Conservation (phyloP, 495 filamentous ascomycete genomes). For the Podospora pseudopauciseta region DNA sequence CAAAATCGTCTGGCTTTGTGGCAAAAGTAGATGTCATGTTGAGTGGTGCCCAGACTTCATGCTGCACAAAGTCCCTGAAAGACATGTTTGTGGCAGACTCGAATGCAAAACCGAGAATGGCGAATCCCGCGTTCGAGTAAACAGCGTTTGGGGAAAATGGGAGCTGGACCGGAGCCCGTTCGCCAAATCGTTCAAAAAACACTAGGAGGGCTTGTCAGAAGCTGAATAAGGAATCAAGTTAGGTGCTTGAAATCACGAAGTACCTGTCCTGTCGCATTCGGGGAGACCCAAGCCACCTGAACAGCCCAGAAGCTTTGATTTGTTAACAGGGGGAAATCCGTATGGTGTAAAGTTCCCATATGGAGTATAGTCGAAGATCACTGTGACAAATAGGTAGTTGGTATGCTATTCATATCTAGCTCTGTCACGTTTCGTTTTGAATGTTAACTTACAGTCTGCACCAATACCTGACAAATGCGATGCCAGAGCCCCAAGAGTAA, state of each 20-base stretch:
- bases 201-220: not conserved
- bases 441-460: conserved; percentile 30
- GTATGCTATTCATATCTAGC: too few species aligned
- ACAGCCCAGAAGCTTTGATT: conserved; percentile 30
- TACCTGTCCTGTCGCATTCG: conserved; percentile 26
- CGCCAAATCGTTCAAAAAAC: conserved; percentile 37
- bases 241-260: not conserved
- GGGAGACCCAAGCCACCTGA: conserved; percentile 32
- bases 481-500: conserved; percentile 38
- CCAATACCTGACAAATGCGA: conserved; percentile 39
- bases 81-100: conserved; percentile 35
- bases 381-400: conserved; percentile 14
- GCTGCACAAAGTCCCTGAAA: conserved; percentile 30
- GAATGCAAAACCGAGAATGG: conserved; percentile 37
- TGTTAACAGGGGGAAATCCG: conserved; percentile 29
- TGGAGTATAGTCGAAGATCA: conserved; percentile 28
- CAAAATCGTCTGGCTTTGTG: conserved; percentile 30
- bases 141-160: conserved; percentile 35
- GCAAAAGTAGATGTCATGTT: conserved; percentile 41
- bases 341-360: conserved; percentile 30
- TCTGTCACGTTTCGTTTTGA: too few species aligned
- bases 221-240: not conserved
- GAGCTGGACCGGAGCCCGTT: conserved; percentile 36
- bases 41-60: conserved; percentile 38
- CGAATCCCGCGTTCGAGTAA: conserved; percentile 42